Evolutionary conservation across 1,284 basidiomycete species (phyloP).

Genomic region (Fomitopsis pinicola): DNA sequence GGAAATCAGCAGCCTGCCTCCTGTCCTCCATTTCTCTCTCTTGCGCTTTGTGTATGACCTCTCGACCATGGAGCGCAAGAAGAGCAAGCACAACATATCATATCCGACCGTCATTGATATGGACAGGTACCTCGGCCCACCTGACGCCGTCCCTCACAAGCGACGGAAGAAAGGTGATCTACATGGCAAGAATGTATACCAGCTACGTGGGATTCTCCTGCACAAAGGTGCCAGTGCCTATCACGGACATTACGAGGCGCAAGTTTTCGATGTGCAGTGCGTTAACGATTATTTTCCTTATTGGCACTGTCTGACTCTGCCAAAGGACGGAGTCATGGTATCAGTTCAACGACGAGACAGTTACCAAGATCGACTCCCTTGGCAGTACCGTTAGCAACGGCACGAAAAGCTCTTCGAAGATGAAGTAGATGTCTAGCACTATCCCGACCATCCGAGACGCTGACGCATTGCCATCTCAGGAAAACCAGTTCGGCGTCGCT

Average conservation of each 20-base stretch:
- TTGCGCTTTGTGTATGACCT: slow-evolving; percentile 86
- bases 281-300: slow-evolving; percentile 30
- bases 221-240: slow-evolving; percentile 87
- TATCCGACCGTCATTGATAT: slow-evolving; percentile 79
- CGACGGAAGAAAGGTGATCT: slow-evolving; percentile 14
- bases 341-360: slow-evolving; percentile 83
- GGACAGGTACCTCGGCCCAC: slow-evolving; percentile 48
- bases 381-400: slow-evolving; percentile 33
- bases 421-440: slow-evolving; percentile 7
- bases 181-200: slow-evolving; percentile 48
- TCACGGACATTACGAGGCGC: slow-evolving; percentile 90
- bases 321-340: slow-evolving; percentile 76
- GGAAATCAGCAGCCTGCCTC: slow-evolving; percentile 67
- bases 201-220: slow-evolving; percentile 76
- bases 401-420: slow-evolving; percentile 7
- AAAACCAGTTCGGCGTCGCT: neutral
- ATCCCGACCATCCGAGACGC: neutral
- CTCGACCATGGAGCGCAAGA: slow-evolving; percentile 73
- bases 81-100: slow-evolving; percentile 72
- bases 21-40: slow-evolving; percentile 84
- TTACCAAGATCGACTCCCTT: slow-evolving; percentile 57
- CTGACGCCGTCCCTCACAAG: slow-evolving; percentile 7
- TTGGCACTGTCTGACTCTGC: neutral
- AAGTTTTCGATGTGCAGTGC: slow-evolving; percentile 77
- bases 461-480: neutral